A percentile compares a stretch with the other conserved stretches of the same genome.
Evolutionary conservation across 352 stramenopile species (phyloP).

Genomic region (Thalassiosira ordinaria): DNA sequence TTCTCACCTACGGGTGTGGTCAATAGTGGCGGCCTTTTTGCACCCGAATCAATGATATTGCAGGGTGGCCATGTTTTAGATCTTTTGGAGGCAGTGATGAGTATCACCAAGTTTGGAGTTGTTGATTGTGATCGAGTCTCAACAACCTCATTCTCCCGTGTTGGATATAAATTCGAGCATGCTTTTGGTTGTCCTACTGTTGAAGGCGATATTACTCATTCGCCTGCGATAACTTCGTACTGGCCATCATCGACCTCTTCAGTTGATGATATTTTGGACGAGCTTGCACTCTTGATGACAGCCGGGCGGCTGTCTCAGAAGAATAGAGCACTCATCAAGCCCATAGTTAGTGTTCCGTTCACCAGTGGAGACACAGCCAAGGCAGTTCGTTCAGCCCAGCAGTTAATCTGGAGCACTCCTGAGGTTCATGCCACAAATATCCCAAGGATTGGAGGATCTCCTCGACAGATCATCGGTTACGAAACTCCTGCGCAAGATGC

Average conservation of each 20-base stretch:
- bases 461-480: conserved; percentile 10
- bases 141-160: too few relatives aligned
- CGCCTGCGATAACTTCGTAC: conserved; percentile 20
- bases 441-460: not conserved
- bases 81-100: conserved; percentile 18
- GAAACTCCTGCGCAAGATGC: not conserved
- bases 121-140: conserved; percentile 1
- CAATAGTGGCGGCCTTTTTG: conserved; percentile 15
- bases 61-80: conserved; percentile 18
- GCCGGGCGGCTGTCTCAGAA: conserved; percentile 46
- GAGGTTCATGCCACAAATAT: conserved; percentile 69
- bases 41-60: conserved; percentile 20
- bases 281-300: conserved; percentile 70
- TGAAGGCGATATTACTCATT: conserved; percentile 26
- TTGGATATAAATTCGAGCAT: too few relatives aligned
- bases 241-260: conserved; percentile 18
- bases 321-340: conserved; percentile 42
- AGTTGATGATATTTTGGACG: conserved; percentile 50
- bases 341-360: conserved; percentile 7
- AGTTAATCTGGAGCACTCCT: conserved; percentile 66
- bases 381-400: conserved; percentile 40
- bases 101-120: conserved; percentile 35
- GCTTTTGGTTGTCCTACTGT: conserved; percentile 4
- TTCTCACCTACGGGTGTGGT: conserved; percentile 29
- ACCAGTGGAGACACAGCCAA: not conserved